phyloP scores from a whole-genome alignment of 306 rosid species.

The Corylus americana region DNA sequence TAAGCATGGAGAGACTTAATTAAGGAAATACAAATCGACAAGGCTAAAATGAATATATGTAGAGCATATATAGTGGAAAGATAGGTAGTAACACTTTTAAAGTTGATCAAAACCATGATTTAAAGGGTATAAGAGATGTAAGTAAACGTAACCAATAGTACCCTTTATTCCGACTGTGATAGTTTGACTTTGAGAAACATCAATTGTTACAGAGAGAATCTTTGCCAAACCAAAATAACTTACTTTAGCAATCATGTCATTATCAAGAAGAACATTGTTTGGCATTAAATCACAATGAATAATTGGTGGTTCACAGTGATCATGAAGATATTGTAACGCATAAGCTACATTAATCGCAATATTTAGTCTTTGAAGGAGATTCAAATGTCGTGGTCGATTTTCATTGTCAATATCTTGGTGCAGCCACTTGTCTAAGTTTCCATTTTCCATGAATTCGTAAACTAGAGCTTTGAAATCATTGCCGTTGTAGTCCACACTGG shows the following conservation, averaged over 20 bases:
- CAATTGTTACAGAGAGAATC: neutral
- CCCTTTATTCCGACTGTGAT: constrained; percentile 28
- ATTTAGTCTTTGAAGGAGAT: constrained; percentile 26
- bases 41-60: too few relatives aligned
- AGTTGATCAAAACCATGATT: too few relatives aligned
- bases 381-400: neutral
- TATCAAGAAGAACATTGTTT: constrained; percentile 18
- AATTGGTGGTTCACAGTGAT: constrained; percentile 3
- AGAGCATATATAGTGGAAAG: constrained; percentile 24
- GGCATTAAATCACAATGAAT: constrained; percentile 28
- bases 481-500: too few relatives aligned
- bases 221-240: constrained; percentile 39
- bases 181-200: neutral
- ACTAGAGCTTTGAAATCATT: too few relatives aligned
- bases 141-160: constrained; percentile 21
- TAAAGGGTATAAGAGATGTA: constrained; percentile 6
- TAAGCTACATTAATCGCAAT: constrained; percentile 21
- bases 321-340: constrained; percentile 24
- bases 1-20: too few relatives aligned
- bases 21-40: too few relatives aligned
- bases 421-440: constrained; percentile 38
- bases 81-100: neutral
- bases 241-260: constrained; percentile 15
- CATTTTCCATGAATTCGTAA: constrained; percentile 22
- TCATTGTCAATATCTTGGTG: neutral